phyloP scores from a whole-genome alignment of 179 eudicot species.

The Gypsophila paniculata region DNA sequence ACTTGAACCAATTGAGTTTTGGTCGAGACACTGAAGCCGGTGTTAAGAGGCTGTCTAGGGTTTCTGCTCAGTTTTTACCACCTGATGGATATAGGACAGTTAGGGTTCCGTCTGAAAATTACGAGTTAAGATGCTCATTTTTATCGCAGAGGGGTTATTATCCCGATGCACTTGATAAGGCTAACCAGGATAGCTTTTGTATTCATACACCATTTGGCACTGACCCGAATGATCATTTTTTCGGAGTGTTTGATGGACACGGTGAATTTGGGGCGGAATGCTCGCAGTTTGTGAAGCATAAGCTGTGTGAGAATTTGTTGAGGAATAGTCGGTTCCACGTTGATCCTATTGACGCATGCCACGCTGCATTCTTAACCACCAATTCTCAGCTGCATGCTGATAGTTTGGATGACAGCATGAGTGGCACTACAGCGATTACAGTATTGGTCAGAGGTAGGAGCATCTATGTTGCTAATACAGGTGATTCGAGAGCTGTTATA shows the following conservation, averaged over 20 bases:
- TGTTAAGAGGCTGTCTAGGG: slow-evolving; percentile 73
- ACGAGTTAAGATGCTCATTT: slow-evolving; percentile 68
- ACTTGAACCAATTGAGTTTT: slow-evolving; percentile 45
- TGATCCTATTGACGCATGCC: slow-evolving; percentile 83
- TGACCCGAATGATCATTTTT: slow-evolving; percentile 69
- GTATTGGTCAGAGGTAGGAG: slow-evolving; percentile 77
- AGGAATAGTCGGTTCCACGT: slow-evolving; percentile 54
- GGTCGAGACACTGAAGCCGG: slow-evolving; percentile 75
- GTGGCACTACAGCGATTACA: slow-evolving; percentile 99
- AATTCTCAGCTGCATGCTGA: slow-evolving; percentile 87
- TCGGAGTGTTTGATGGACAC: slow-evolving; percentile 97
- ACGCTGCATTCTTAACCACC: slow-evolving; percentile 69
- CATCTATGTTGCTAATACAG: slow-evolving; percentile 74
- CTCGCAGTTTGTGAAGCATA: slow-evolving; percentile 84
- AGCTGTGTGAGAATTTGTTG: slow-evolving; percentile 80
- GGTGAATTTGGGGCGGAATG: slow-evolving; percentile 92
- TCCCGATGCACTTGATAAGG: slow-evolving; percentile 99
- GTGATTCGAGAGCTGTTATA: slow-evolving; percentile 94
- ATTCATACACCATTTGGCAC: slow-evolving; percentile 98
- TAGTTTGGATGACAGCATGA: slow-evolving; percentile 88
- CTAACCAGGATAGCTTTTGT: slow-evolving; percentile 95
- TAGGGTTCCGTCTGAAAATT: slow-evolving; percentile 61
- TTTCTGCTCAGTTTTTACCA: slow-evolving; percentile 85
- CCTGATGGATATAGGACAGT: slow-evolving; percentile 73
- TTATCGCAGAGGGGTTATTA: slow-evolving; percentile 93